A percentile compares a stretch with the other conserved stretches of the same genome.
These are phyloP conservation scores for Didymella lethalis DNA, from an alignment of 2,329 filamentous ascomycete genomes.

Conservation along the genomic window DNA sequence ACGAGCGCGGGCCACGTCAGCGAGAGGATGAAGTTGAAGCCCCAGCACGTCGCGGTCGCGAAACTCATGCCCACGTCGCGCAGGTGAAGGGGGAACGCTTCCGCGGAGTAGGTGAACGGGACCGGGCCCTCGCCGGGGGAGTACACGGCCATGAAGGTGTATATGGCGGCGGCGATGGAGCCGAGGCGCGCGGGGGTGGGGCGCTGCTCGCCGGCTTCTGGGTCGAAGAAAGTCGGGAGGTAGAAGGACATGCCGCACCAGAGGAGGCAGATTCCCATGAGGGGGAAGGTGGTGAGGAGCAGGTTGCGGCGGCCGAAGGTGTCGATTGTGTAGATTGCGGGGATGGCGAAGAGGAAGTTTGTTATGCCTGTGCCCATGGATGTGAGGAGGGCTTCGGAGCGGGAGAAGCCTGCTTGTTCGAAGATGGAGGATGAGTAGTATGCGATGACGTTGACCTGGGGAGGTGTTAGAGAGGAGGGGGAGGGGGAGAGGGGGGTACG, in stretches of 20 bases:
- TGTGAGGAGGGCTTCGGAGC: slow-evolving; percentile 47
- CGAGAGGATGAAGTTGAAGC: slow-evolving; percentile 63
- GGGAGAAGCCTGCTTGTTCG: slow-evolving; percentile 45
- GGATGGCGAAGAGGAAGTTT: slow-evolving; percentile 57
- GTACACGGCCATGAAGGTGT: slow-evolving; percentile 60
- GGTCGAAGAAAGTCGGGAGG: slow-evolving; percentile 27
- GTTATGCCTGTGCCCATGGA: slow-evolving; percentile 57
- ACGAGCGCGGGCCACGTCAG: slow-evolving; percentile 63
- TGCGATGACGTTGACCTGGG: slow-evolving; percentile 13
- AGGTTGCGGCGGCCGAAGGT: slow-evolving; percentile 56
- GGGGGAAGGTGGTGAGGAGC: slow-evolving; percentile 56
- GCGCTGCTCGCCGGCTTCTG: slow-evolving; percentile 4
- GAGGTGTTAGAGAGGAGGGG: background rate
- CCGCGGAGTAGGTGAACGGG: slow-evolving; percentile 52
- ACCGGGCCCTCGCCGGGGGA: slow-evolving; percentile 44
- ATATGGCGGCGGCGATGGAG: slow-evolving; percentile 54
- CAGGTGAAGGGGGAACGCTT: slow-evolving; percentile 56
- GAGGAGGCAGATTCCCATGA: slow-evolving; percentile 54
- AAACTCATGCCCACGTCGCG: slow-evolving; percentile 54
- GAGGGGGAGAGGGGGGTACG: slow-evolving; percentile 11
- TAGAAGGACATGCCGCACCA: slow-evolving; percentile 43
- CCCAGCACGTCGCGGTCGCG: slow-evolving; percentile 64
- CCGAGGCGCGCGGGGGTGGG: slow-evolving; percentile 36
- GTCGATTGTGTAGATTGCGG: slow-evolving; percentile 57
- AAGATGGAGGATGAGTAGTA: slow-evolving; percentile 39